Conservation (phyloP, 176 grass and related monocot species). For the Carex littledalei region DNA sequence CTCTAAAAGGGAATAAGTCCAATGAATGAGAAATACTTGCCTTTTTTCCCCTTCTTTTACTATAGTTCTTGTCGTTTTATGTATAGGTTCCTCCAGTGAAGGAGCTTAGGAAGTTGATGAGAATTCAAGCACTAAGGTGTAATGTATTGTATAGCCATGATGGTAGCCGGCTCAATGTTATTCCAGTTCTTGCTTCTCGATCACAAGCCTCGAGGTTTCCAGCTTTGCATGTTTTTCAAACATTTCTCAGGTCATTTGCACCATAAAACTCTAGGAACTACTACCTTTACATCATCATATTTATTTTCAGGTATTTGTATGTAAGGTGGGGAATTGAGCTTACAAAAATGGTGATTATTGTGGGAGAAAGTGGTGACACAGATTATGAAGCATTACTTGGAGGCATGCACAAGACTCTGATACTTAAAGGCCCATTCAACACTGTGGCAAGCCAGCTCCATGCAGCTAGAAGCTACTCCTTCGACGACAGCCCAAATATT, state of each 20-base stretch:
- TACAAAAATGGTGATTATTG: slow-evolving; percentile 62
- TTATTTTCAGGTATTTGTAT: slow-evolving; percentile 64
- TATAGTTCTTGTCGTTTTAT: background rate
- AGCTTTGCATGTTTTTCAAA: background rate
- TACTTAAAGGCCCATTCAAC: slow-evolving; percentile 70
- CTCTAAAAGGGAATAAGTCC: too few species aligned
- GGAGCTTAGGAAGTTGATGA: slow-evolving; percentile 65
- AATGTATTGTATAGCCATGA: slow-evolving; percentile 87
- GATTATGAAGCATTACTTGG: slow-evolving; percentile 76
- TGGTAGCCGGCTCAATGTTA: slow-evolving; percentile 72
- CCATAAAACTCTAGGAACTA: background rate
- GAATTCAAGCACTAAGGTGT: slow-evolving; percentile 78
- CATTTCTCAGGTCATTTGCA: slow-evolving; percentile 12
- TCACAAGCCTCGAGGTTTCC: slow-evolving; percentile 67
- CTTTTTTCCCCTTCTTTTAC: background rate
- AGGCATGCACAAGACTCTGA: slow-evolving; percentile 62
- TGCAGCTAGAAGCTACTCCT: slow-evolving; percentile 46
- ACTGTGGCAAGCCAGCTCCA: slow-evolving; percentile 43
- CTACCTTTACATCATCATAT: slow-evolving; percentile 1
- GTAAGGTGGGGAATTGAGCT: slow-evolving; percentile 60
- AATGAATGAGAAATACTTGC: too few species aligned
- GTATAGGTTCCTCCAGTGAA: slow-evolving; percentile 63
- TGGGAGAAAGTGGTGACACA: slow-evolving; percentile 78
- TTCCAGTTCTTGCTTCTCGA: slow-evolving; percentile 74
- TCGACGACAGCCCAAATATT: slow-evolving; percentile 48